Conservation (phyloP, 805 yeast genomes). For the Kazachstania africana region DNA sequence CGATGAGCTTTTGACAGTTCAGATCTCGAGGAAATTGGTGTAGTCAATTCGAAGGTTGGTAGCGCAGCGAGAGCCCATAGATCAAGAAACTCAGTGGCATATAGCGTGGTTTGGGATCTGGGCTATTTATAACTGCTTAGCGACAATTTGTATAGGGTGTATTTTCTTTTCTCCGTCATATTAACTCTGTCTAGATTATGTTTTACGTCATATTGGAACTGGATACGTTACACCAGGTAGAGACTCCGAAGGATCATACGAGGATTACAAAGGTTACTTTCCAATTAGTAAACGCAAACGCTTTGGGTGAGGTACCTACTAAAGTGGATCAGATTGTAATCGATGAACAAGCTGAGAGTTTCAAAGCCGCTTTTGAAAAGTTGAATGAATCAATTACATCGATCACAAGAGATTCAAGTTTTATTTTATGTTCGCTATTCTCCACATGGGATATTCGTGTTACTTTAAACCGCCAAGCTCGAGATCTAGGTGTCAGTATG, state of each 20-base stretch:
- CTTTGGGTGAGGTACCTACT: conserved; percentile 28
- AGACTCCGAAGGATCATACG: conserved; percentile 43
- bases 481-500: conserved; percentile 58
- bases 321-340: conserved; percentile 29
- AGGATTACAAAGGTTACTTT: conserved; percentile 62
- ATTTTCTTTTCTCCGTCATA: too few species aligned
- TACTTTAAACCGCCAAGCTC: conserved; percentile 67
- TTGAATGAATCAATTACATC: conserved; percentile 37
- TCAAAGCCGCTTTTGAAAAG: conserved; percentile 49
- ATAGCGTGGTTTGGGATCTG: too few species aligned
- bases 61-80: too few species aligned
- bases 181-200: too few species aligned
- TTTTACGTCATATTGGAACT: conserved; percentile 8
- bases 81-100: too few species aligned
- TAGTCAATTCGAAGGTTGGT: too few species aligned
- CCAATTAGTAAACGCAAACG: conserved; percentile 44
- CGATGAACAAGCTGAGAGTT: conserved; percentile 50
- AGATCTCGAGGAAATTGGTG: too few species aligned
- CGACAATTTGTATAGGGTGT: too few species aligned
- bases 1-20: too few species aligned
- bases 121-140: too few species aligned
- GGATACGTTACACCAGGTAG: conserved; percentile 4
- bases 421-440: conserved; percentile 55
- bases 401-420: conserved; percentile 34
- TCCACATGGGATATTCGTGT: conserved; percentile 63